Evolutionary conservation across 169 alveolate genomes (phyloP), one percentile per base, ranked within the genome.

Genomic region (Cytauxzoon felis): DNA sequence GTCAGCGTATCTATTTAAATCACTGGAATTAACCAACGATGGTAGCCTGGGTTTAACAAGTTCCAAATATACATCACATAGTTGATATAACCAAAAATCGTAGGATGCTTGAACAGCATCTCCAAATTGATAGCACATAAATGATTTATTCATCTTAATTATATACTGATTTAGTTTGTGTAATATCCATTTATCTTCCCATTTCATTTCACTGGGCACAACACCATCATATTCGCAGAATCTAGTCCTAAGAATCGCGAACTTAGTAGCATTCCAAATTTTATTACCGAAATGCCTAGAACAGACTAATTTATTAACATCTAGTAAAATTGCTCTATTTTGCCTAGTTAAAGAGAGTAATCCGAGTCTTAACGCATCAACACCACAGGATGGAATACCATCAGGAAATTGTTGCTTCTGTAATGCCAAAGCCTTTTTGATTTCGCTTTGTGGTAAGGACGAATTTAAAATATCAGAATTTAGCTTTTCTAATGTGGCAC

Each of bases 301-400:
- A 18, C 98, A 97, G 42, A 96, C 95, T 59, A 98, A 95, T 71
- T 98, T 87, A 80, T 95, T 92, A 29, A 96, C 90, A 84, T 98
- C 99, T 34, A 98, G 80, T 69, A 96, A 95, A 45, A 98, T 96
- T 68, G 92, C 93, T 57, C 98, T 88, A 26, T 96, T 96, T 75
- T 93, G 97, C 75, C 93, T 88, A 92, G 92, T 93, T 62, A 89
- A 95, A 9, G 98, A 95, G 24, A 95, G 85, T 9, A 94, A 83
- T 19, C 98, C 98, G 47, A 94, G 89, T 64, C 99, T 92, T n/a
- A 98, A 88, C 0, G 99, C 99, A 79, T 98, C 99, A 43, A 98
- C 94, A 16, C 99, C 99, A 80, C 99, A 98, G 67, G 91, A 97
- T 5, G 98, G 98, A 56, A 97, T 95, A 23, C 99, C 99, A 38